phyloP scores from a whole-genome alignment of 148 eudicot species.

The Vaccinium vitisidaea region DNA sequence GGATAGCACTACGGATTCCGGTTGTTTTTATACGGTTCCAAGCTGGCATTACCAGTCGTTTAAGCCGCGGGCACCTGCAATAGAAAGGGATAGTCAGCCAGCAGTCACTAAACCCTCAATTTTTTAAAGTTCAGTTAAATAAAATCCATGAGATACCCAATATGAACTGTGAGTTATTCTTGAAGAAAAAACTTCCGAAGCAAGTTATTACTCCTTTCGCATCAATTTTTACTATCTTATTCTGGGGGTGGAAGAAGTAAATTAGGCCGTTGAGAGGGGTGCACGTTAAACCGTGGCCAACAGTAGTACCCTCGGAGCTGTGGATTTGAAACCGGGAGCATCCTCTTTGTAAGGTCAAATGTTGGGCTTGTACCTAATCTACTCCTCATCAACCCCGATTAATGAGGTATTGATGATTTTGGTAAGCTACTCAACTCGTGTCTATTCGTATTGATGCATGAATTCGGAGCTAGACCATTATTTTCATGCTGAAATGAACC shows the following conservation, averaged over 20 bases:
- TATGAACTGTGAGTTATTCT: too few species aligned
- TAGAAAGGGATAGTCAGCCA: background rate
- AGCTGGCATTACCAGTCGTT: conserved; percentile 48
- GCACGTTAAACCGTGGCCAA: background rate
- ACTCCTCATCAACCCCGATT: background rate
- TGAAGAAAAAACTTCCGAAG: background rate
- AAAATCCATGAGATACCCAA: too few species aligned
- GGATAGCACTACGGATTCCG: conserved; percentile 42
- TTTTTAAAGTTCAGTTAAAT: too few species aligned
- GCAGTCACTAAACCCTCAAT: background rate
- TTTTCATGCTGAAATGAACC: background rate
- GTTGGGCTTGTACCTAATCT: background rate
- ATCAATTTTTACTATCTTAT: background rate
- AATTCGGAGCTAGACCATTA: background rate
- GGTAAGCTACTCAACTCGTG: background rate
- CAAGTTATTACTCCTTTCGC: background rate
- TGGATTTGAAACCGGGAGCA: background rate
- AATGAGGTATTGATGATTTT: background rate
- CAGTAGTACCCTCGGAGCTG: background rate
- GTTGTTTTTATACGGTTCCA: conserved; percentile 50
- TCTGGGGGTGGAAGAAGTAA: background rate
- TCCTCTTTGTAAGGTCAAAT: background rate
- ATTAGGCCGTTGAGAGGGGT: background rate
- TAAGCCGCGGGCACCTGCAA: conserved; percentile 42
- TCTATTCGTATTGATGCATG: background rate